Conservation (phyloP, 129 eudicot species). For the Sambucus nigra region DNA sequence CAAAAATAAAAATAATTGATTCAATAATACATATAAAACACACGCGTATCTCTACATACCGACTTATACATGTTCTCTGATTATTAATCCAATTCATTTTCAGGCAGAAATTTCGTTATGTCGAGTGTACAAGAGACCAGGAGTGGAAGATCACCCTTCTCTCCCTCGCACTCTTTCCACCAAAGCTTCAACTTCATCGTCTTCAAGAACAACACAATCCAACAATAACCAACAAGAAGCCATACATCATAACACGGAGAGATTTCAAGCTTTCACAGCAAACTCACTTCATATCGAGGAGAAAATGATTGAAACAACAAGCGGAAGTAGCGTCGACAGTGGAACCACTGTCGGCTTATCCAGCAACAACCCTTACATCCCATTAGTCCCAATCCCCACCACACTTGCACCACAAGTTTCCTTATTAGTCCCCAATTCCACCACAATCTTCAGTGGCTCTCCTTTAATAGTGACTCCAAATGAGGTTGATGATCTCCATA, state of each 20-base stretch:
- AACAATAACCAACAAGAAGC: constrained; percentile 1
- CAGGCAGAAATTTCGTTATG: constrained; percentile 21
- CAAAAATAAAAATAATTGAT: too few species aligned
- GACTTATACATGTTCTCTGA: neutral
- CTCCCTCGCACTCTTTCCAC: constrained; percentile 37
- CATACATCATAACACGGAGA: neutral
- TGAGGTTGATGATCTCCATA: constrained; percentile 27
- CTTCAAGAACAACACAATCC: neutral
- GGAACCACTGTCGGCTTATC: constrained; percentile 17
- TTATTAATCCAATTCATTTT: neutral
- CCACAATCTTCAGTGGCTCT: neutral
- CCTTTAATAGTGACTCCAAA: neutral
- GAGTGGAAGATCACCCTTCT: constrained; percentile 27
- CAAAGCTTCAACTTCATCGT: constrained; percentile 29
- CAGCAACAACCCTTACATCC: constrained; percentile 7
- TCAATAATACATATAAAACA: too few species aligned
- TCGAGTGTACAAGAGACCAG: constrained; percentile 26
- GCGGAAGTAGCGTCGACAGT: constrained; percentile 23
- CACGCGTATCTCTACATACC: neutral
- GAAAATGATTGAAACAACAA: constrained; percentile 22
- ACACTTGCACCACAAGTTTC: neutral
- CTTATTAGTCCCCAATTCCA: neutral
- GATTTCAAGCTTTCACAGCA: constrained; percentile 7
- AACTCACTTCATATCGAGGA: constrained; percentile 5
- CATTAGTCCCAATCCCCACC: constrained; percentile 7